These are phyloP conservation scores for Lolium multiflorum DNA, from an alignment of 176 grass and related monocot species.

Conservation along the genomic window DNA sequence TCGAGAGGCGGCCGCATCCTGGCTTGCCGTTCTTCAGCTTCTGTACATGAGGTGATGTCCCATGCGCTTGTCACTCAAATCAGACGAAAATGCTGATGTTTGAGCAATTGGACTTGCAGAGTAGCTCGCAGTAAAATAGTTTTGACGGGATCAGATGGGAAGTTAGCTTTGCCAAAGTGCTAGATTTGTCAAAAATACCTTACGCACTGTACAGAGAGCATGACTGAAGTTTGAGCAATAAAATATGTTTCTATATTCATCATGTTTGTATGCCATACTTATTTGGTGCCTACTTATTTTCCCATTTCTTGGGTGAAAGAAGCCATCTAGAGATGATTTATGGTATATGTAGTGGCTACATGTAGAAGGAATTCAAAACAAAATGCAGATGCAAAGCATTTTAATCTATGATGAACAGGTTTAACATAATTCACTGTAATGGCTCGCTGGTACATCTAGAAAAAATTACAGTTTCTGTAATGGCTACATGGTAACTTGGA, in stretches of 20 bases:
- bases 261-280: neutral
- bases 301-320: neutral
- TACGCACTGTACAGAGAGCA: too few relatives aligned
- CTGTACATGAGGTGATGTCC: too few relatives aligned
- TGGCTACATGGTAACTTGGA: neutral
- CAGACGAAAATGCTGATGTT: too few relatives aligned
- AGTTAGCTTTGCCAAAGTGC: too few relatives aligned
- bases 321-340: neutral
- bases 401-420: neutral
- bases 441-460: neutral
- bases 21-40: too few relatives aligned
- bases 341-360: neutral
- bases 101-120: too few relatives aligned
- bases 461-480: neutral
- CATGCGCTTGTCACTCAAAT: too few relatives aligned
- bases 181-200: too few relatives aligned
- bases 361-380: neutral
- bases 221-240: too few relatives aligned
- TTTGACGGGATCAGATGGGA: too few relatives aligned
- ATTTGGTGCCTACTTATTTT: neutral
- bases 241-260: neutral
- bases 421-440: neutral
- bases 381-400: neutral
- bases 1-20: too few relatives aligned
- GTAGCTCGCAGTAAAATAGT: too few relatives aligned